Base-by-base conservation (phyloP, 257 asterid genomes). In the Solanum gracilifrons region DNA sequence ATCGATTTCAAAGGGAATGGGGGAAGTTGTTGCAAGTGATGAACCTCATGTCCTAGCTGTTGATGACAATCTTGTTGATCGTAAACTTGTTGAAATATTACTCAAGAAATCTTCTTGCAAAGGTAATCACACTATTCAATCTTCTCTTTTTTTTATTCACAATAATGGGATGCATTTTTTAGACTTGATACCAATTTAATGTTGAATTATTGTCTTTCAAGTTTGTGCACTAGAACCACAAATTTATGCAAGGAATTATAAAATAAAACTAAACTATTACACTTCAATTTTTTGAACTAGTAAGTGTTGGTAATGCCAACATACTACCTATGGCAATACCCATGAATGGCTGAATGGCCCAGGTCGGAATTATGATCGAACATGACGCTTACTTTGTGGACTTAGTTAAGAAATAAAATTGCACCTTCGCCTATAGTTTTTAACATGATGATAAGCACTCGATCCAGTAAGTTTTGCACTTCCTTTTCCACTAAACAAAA, bases 41-140 rank as follows among this genome's bases (percentile, higher is more conserved):
- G 94, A 91, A 86, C 92, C 89, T 9, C 97, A 93, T 88, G 95
- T 94, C 66, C 87, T 94, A 48, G 97, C 94, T 12, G 95, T 94
- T 66, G 97, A 94, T 88, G 95, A 94, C 89, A 94, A 90, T 90
- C 82, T 90, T 73, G 31, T 93, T 58, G 95, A 94, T 84, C 94
- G 97, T 35, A 94, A 87, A 85, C 82, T 94, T 31, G 97, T 93
- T 3, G 97, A 94, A 64, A 93, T 86, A 84, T 84, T 94, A 91
- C 94, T 94, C 90, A 90, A 88, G 88, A 91, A 86, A 66, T 92
- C 95, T 13, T 94, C 95, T 92, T 94, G 94, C 92, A 91, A 60
- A 93, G 97, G 95, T 94, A 87, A 18, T 13, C 58, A 43, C 31
- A 27, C 16, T 33, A 84, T 6, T 9, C 69, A 84, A 31, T 69